Evolutionary conservation across 2,329 filamentous ascomycete genomes (phyloP).

Genomic region (Dothistroma pini): DNA sequence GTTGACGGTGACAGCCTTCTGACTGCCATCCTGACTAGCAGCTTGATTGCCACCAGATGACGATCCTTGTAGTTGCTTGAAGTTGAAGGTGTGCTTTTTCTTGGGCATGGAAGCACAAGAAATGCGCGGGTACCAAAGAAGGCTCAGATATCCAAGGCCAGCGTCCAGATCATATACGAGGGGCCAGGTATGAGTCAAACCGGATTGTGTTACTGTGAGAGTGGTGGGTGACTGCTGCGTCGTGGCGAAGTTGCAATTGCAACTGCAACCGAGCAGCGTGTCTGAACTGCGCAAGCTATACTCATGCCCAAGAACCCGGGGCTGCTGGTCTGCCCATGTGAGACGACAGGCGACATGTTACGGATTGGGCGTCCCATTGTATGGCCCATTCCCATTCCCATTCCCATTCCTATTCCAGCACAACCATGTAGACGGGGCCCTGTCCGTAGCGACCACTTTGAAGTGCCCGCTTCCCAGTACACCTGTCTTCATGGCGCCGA

Average conservation of each 20-base stretch:
- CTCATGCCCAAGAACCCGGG: too few relatives aligned
- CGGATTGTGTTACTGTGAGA: background rate
- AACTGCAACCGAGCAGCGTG: background rate
- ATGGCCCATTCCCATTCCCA: too few relatives aligned
- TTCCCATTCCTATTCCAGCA: too few relatives aligned
- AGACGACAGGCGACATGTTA: background rate
- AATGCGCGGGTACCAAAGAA: background rate
- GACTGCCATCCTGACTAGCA: conserved; percentile 28
- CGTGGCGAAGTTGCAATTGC: background rate
- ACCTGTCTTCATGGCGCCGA: conserved; percentile 16
- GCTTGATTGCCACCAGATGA: conserved; percentile 36
- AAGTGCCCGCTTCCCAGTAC: background rate
- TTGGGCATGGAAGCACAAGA: conserved; percentile 43
- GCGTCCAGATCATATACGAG: conserved; percentile 8
- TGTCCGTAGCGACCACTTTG: background rate
- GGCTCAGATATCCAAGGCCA: background rate
- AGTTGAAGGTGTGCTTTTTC: conserved; percentile 45
- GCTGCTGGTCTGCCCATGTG: background rate
- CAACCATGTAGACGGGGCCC: conserved; percentile 9
- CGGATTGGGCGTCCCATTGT: too few relatives aligned
- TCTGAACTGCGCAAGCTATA: background rate
- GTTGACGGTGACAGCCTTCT: conserved; percentile 39
- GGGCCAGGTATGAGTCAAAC: background rate
- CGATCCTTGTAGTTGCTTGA: conserved; percentile 39
- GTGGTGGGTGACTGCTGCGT: conserved; percentile 1